Evolutionary conservation across 1,284 basidiomycete species (phyloP).

Genomic region (Melampsora larici-populina): DNA sequence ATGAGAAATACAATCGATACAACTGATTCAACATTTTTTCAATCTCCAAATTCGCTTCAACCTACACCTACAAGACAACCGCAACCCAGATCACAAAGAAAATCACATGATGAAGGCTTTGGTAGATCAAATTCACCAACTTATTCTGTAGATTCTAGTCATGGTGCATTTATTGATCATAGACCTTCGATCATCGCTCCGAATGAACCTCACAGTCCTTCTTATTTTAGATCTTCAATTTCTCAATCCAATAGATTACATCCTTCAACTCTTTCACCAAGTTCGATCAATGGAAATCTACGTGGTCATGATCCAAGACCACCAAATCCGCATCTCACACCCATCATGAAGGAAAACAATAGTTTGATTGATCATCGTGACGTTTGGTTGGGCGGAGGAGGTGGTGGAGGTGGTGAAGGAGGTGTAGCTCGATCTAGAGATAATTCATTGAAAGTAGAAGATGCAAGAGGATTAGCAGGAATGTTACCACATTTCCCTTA

Average conservation of each 20-base stretch:
- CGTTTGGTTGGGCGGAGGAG: not conserved
- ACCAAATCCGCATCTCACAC: no score
- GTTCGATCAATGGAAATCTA: not conserved
- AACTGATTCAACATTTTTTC: no score
- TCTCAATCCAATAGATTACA: not conserved
- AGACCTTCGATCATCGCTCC: not conserved
- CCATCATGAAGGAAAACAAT: not conserved
- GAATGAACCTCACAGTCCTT: not conserved
- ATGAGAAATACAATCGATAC: no score
- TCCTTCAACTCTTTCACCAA: not conserved
- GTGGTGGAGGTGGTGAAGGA: no score
- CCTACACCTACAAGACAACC: not conserved
- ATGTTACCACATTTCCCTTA: slow-evolving; percentile 27
- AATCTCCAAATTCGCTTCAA: not conserved
- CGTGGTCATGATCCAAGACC: not conserved
- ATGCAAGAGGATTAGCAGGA: not conserved
- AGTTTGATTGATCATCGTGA: not conserved
- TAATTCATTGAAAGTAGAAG: no score
- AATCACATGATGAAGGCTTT: no score
- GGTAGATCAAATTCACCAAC: not conserved
- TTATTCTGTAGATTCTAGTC: slow-evolving; percentile 3
- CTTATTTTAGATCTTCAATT: not conserved
- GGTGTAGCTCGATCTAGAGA: no score
- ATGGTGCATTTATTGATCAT: slow-evolving; percentile 40
- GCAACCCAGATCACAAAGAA: not conserved